Percentiles rank a stretch among this genome's conserved stretches.
These are phyloP conservation scores for Talaromyces piceae DNA, from an alignment of 2,329 filamentous ascomycete species.

Conservation along the genomic window DNA sequence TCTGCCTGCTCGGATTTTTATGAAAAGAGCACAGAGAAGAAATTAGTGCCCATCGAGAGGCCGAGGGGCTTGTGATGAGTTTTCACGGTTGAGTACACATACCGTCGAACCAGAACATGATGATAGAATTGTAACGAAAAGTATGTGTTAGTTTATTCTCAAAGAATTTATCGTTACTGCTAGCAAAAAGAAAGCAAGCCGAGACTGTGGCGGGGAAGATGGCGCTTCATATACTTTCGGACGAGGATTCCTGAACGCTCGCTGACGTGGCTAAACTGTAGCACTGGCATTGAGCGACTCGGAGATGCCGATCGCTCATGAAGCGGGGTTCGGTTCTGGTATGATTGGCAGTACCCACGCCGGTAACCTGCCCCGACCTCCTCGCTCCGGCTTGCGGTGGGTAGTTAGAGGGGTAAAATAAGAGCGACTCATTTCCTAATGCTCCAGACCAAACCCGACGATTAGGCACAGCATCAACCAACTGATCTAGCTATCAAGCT, in stretches of 20 bases:
- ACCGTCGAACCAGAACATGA: conserved; percentile 20
- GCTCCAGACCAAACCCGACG: neutral
- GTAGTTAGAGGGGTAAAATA: neutral
- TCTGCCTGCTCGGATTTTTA: conserved; percentile 3
- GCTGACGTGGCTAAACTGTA: neutral
- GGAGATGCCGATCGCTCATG: neutral
- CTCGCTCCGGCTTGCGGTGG: neutral
- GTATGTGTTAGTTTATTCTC: neutral
- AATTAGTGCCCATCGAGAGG: conserved; percentile 5
- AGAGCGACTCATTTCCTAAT: neutral
- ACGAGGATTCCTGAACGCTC: neutral
- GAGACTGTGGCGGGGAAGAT: neutral
- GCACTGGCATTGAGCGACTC: neutral
- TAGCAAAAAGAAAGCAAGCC: too few relatives aligned
- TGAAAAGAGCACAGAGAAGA: neutral
- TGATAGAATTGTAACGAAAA: conserved; percentile 9
- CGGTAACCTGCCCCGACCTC: neutral
- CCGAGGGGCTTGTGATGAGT: conserved; percentile 38
- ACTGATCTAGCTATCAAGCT: too few relatives aligned
- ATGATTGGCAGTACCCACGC: neutral
- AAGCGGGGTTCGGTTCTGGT: neutral
- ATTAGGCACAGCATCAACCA: neutral
- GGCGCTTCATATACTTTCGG: neutral
- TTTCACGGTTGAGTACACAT: conserved; percentile 19
- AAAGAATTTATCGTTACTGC: too few relatives aligned